phyloP scores from a whole-genome alignment of 257 asterid genomes.

The Nicotiana sylvestris region DNA sequence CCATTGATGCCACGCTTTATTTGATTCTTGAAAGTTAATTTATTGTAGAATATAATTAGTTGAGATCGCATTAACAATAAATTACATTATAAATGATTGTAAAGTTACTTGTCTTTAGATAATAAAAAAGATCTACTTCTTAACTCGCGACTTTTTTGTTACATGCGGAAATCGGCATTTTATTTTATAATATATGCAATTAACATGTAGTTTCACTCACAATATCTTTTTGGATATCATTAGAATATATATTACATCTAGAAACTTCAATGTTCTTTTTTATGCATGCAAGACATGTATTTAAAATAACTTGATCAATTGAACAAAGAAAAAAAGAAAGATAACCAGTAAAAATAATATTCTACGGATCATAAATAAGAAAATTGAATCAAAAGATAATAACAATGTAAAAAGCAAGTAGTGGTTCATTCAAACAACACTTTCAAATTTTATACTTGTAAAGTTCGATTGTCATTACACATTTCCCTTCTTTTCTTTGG shows the following conservation, averaged over 20 bases:
- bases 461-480: too few relatives aligned
- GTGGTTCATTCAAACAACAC: too few relatives aligned
- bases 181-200: not conserved
- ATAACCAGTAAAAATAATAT: too few relatives aligned
- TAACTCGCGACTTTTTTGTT: not conserved
- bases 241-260: not conserved
- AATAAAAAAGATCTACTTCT: not conserved
- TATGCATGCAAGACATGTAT: not conserved
- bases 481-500: too few relatives aligned
- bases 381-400: too few relatives aligned
- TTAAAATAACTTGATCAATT: too few relatives aligned
- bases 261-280: not conserved
- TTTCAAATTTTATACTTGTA: too few relatives aligned
- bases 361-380: too few relatives aligned
- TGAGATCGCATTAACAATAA: not conserved
- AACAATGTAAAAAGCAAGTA: too few relatives aligned
- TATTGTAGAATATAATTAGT: conserved; percentile 8
- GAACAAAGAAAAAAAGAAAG: not conserved
- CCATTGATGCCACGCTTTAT: conserved; percentile 6
- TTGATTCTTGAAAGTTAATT: conserved; percentile 15
- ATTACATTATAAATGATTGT: not conserved
- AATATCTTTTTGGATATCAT: not conserved
- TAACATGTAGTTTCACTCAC: not conserved
- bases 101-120: conserved; percentile 11
- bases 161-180: not conserved